phyloP scores from a whole-genome alignment of 495 filamentous ascomycete genomes.

The Friedmanniomyces simplex region DNA sequence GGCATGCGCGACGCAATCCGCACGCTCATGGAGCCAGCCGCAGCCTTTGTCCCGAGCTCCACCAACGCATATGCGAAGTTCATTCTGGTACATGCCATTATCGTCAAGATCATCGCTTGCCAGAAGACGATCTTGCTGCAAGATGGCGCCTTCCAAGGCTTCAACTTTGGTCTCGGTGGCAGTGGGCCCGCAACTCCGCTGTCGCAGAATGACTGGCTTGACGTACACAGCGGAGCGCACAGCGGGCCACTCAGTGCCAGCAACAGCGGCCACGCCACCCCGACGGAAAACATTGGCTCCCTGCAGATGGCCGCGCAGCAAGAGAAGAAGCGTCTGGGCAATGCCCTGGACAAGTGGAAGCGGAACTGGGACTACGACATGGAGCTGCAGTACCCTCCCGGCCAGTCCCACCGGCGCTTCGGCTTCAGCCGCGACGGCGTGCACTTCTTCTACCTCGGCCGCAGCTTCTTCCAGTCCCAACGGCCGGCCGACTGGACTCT shows the following conservation, averaged over 20 bases:
- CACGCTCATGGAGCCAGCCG: conserved; percentile 42
- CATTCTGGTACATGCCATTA: conserved; percentile 53
- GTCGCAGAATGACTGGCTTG: conserved; percentile 41
- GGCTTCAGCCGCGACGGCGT: conserved; percentile 56
- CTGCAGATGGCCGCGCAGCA: conserved; percentile 4
- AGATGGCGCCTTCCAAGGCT: conserved; percentile 10
- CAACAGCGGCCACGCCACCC: conserved; percentile 39
- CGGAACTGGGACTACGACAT: conserved; percentile 40
- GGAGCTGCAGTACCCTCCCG: conserved; percentile 47
- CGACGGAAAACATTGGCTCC: conserved; percentile 25
- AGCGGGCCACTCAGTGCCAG: conserved; percentile 35
- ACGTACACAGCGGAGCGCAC: conserved; percentile 24
- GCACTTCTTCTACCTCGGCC: conserved; percentile 57
- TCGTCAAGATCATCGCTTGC: conserved; percentile 33
- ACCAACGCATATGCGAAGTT: conserved; percentile 62
- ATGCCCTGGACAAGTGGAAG: conserved; percentile 55
- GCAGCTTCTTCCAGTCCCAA: conserved; percentile 38
- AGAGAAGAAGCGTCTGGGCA: conserved; percentile 28
- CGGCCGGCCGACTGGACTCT: conserved; percentile 37
- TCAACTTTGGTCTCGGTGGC: conserved; percentile 20
- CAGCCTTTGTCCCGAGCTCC: conserved; percentile 42
- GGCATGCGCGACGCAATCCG: conserved; percentile 44
- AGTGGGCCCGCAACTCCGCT: conserved; percentile 37
- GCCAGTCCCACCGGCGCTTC: conserved; percentile 37
- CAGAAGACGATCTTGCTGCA: conserved; percentile 11